phyloP scores from a whole-genome alignment of 805 yeast genomes.

The Starmerella vaccinii region DNA sequence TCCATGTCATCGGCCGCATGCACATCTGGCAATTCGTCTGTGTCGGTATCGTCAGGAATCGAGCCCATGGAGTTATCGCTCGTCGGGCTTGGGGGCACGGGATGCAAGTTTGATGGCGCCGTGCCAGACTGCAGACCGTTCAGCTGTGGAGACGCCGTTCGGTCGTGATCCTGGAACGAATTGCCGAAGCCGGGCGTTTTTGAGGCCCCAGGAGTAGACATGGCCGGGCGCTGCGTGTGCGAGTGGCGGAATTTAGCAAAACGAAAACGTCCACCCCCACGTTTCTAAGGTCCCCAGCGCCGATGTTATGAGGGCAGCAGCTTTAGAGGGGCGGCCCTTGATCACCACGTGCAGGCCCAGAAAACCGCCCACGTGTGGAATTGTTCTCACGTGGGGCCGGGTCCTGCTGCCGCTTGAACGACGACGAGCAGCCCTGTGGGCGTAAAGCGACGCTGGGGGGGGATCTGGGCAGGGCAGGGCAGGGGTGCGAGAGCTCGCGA shows the following conservation, averaged over 20 bases:
- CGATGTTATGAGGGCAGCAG: background rate
- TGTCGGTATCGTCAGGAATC: background rate
- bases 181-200: background rate
- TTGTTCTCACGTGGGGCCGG: background rate
- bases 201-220: background rate
- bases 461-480: background rate
- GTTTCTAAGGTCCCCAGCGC: background rate
- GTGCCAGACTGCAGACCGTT: background rate
- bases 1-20: background rate
- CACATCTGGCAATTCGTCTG: background rate
- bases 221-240: background rate
- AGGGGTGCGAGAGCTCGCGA: too few species aligned
- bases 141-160: background rate
- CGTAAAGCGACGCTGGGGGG: background rate
- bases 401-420: too few species aligned
- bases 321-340: background rate
- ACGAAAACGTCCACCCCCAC: background rate
- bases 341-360: slow-evolving; percentile 1
- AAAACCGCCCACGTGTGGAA: background rate
- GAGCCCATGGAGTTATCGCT: slow-evolving; percentile 14
- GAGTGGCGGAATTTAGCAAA: background rate
- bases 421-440: too few species aligned
- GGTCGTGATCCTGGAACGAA: slow-evolving; percentile 1
- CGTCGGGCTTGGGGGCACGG: slow-evolving; percentile 17
- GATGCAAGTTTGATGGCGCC: background rate